A percentile compares a stretch with the other conserved stretches of the same genome.
These are phyloP conservation scores for Candolleomyces aberdarensis DNA, from an alignment of 768 basidiomycete species.

Conservation along the genomic window DNA sequence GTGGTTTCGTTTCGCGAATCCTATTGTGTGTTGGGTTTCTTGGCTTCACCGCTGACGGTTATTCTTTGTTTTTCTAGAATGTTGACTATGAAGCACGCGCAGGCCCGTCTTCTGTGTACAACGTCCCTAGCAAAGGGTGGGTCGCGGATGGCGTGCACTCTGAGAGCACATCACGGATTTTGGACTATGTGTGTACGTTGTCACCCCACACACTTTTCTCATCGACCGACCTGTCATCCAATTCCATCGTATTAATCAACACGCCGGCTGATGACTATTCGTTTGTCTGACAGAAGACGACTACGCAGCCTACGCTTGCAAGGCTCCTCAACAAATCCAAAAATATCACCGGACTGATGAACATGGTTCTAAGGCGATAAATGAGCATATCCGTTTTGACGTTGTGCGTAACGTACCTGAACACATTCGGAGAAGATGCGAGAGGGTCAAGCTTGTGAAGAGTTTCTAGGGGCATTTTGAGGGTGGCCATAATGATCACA, in stretches of 20 bases:
- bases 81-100: conserved; percentile 83
- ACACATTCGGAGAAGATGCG: conserved; percentile 64
- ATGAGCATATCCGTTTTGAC: too few species aligned
- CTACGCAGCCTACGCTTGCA: conserved; percentile 67
- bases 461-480: conserved; percentile 60
- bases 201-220: too few species aligned
- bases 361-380: too few species aligned
- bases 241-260: too few species aligned
- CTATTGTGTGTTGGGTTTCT: background rate
- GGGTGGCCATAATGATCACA: conserved; percentile 75
- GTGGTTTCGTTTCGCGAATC: conserved; percentile 3
- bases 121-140: conserved; percentile 54
- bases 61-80: conserved; percentile 32
- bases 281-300: conserved; percentile 59
- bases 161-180: too few species aligned
- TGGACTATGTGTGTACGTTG: conserved; percentile 71
- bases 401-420: conserved; percentile 69
- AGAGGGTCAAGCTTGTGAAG: conserved; percentile 58
- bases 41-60: background rate
- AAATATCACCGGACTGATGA: conserved; percentile 40
- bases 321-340: conserved; percentile 45
- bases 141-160: conserved; percentile 78
- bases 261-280: background rate
- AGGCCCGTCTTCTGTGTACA: conserved; percentile 70
- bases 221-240: background rate